A percentile compares a stretch with the other conserved stretches of the same genome.
Evolutionary conservation across 2,329 filamentous ascomycete species (phyloP).

Genomic region (Exserohilum turcica): DNA sequence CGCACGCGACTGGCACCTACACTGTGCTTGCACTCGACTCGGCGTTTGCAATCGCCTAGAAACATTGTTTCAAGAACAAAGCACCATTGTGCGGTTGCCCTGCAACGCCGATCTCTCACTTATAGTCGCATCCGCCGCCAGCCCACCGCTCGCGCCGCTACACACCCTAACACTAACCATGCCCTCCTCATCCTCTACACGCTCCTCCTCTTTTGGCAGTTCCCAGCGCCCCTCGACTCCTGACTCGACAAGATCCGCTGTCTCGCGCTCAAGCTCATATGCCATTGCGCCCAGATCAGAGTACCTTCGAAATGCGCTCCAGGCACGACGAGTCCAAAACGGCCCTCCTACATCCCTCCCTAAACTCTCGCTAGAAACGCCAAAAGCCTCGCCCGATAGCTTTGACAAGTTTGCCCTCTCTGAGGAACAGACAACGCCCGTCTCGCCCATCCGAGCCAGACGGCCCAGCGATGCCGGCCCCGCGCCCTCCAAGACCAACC

Average conservation of each 20-base stretch:
- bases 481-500: slow-evolving; percentile 34
- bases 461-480: slow-evolving; percentile 32
- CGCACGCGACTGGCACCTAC: slow-evolving; percentile 6
- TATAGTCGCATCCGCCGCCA: slow-evolving; percentile 1
- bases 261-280: slow-evolving; percentile 20
- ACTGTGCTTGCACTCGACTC: slow-evolving; percentile 10
- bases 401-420: slow-evolving; percentile 38
- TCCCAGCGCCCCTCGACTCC: slow-evolving; percentile 26
- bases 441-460: slow-evolving; percentile 35
- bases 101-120: not conserved
- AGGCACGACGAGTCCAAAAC: slow-evolving; percentile 37
- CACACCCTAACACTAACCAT: slow-evolving; percentile 20
- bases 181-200: slow-evolving; percentile 29
- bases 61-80: slow-evolving; percentile 10
- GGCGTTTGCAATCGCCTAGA: slow-evolving; percentile 11
- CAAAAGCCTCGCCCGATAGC: slow-evolving; percentile 21
- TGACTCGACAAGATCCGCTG: slow-evolving; percentile 14
- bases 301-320: slow-evolving; percentile 40
- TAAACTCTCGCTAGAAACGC: slow-evolving; percentile 9
- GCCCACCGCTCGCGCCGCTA: not conserved
- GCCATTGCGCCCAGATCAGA: slow-evolving; percentile 42
- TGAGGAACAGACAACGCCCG: slow-evolving; percentile 36
- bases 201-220: slow-evolving; percentile 20
- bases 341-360: slow-evolving; percentile 8
- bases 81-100: not conserved